These are phyloP conservation scores for Candida berthetii DNA, from an alignment of 805 yeast genomes.

Conservation along the genomic window DNA sequence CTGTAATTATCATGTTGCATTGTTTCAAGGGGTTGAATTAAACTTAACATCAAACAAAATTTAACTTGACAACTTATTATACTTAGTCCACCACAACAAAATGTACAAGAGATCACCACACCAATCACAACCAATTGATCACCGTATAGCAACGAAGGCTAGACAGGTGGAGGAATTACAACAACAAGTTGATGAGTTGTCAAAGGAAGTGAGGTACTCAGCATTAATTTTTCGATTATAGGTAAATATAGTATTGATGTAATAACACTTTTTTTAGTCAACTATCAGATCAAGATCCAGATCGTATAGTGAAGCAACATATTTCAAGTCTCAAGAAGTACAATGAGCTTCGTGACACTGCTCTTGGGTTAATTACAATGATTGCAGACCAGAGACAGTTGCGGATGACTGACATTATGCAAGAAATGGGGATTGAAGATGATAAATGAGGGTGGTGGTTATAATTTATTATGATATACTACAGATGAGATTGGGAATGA, in stretches of 20 bases:
- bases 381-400: slow-evolving; percentile 54
- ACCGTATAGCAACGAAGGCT: slow-evolving; percentile 6
- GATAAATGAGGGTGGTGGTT: slow-evolving; percentile 3
- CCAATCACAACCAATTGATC: slow-evolving; percentile 2
- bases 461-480: not conserved
- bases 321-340: slow-evolving; percentile 47
- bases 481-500: not conserved
- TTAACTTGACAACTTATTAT: not conserved
- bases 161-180: slow-evolving; percentile 2
- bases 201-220: slow-evolving; percentile 4
- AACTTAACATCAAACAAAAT: not conserved
- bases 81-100: not conserved
- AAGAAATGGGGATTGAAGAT: slow-evolving; percentile 40
- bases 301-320: slow-evolving; percentile 41
- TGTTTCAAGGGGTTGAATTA: too few relatives aligned
- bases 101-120: slow-evolving; percentile 5
- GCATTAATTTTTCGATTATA: too few relatives aligned
- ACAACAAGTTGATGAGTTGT: slow-evolving; percentile 3
- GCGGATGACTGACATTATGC: slow-evolving; percentile 39
- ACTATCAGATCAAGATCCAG: slow-evolving; percentile 29
- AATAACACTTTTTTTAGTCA: not conserved
- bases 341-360: slow-evolving; percentile 59
- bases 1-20: too few relatives aligned
- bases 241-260: too few relatives aligned
- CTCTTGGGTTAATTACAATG: slow-evolving; percentile 47